Percentiles rank a stretch among this genome's conserved stretches.
Conservation (phyloP, 768 basidiomycete species). For the Solioccasus polychromus region DNA sequence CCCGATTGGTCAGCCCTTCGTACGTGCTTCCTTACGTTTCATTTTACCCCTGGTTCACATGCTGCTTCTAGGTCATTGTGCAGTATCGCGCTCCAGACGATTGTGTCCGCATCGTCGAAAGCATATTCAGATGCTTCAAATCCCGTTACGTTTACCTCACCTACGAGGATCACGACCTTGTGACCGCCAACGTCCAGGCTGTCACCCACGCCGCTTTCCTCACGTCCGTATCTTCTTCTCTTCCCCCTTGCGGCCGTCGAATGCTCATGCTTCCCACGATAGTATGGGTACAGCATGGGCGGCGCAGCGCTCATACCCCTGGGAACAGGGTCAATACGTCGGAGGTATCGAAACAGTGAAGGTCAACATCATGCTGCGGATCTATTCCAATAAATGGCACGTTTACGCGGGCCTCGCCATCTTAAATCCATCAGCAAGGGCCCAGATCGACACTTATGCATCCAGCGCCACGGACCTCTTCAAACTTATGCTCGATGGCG, state of each 20-base stretch:
- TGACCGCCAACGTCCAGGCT: conserved; percentile 98
- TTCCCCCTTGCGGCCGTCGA: not conserved
- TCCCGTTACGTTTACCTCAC: conserved; percentile 88
- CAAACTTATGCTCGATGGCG: conserved; percentile 84
- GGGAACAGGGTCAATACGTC: conserved; percentile 94
- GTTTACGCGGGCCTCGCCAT: conserved; percentile 99
- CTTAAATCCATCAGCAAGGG: conserved; percentile 85
- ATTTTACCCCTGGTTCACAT: not conserved
- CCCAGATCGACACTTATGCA: conserved; percentile 91
- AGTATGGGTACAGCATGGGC: conserved; percentile 99
- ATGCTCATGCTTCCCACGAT: conserved; percentile 5
- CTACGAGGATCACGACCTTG: conserved; percentile 95
- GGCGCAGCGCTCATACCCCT: conserved; percentile 74
- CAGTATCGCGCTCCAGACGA: conserved; percentile 78
- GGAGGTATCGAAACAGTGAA: conserved; percentile 98
- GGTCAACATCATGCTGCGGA: conserved; percentile 91
- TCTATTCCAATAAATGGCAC: conserved; percentile 98
- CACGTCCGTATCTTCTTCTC: conserved; percentile 49
- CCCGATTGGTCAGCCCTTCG: conserved; percentile 86
- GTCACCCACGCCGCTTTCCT: conserved; percentile 98
- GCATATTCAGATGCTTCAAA: conserved; percentile 72
- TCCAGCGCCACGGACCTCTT: conserved; percentile 83
- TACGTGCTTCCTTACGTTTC: conserved; percentile 34
- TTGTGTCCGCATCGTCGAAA: conserved; percentile 74
- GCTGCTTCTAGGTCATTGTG: conserved; percentile 69